Evolutionary conservation across 345 rosid genomes (phyloP).

Genomic region (Murraya paniculata): DNA sequence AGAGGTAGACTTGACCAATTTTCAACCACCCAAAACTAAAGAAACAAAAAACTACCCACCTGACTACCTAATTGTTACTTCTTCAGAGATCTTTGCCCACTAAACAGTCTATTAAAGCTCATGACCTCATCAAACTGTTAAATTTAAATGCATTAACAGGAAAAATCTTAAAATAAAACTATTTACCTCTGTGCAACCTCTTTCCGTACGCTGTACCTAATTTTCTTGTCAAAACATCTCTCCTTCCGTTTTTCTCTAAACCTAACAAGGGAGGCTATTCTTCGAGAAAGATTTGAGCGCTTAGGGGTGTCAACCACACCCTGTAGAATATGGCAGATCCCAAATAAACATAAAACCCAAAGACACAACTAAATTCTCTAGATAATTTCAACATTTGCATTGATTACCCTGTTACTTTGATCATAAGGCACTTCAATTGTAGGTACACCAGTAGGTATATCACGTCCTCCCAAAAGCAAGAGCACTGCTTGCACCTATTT

Average conservation of each 20-base stretch:
- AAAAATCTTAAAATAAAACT: neutral
- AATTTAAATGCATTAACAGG: neutral
- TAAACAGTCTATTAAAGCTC: neutral
- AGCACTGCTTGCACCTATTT: slow-evolving; percentile 70
- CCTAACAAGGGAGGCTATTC: slow-evolving; percentile 75
- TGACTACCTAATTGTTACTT: neutral
- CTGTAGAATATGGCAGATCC: slow-evolving; percentile 28
- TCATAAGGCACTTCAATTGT: slow-evolving; percentile 46
- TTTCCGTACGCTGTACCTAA: slow-evolving; percentile 65
- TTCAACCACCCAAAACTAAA: neutral
- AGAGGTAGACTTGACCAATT: neutral
- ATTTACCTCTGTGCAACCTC: slow-evolving; percentile 76
- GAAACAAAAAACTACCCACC: neutral
- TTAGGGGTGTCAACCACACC: slow-evolving; percentile 39
- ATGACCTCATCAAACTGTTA: neutral
- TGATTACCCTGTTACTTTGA: slow-evolving; percentile 43
- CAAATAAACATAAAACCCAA: slow-evolving; percentile 5
- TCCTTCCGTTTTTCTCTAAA: slow-evolving; percentile 75
- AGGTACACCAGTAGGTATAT: slow-evolving; percentile 54
- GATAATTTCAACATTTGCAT: slow-evolving; percentile 8
- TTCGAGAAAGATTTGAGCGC: slow-evolving; percentile 57
- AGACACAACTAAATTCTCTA: neutral
- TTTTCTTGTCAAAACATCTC: slow-evolving; percentile 80
- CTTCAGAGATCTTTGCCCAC: neutral
- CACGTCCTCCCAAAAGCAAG: slow-evolving; percentile 60